Percentiles rank a stretch among this genome's conserved stretches.
Evolutionary conservation across 2,329 filamentous ascomycete genomes (phyloP).

Genomic region (Teratosphaeria zuluensis): DNA sequence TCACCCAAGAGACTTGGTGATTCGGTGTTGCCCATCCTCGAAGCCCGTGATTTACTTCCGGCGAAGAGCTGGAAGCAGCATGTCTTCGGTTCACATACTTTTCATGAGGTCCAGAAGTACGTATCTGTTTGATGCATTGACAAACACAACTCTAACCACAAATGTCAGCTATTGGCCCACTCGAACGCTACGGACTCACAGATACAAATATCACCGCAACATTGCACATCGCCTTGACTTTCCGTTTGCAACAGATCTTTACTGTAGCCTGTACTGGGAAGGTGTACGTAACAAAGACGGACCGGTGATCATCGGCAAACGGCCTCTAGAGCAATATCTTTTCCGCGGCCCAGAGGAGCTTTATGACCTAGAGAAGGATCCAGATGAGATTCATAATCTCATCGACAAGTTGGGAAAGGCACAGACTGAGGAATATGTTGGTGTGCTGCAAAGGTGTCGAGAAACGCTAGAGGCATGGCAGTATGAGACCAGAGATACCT

Average conservation of each 20-base stretch:
- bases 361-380: slow-evolving; percentile 38
- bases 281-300: slow-evolving; percentile 31
- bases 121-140: background rate
- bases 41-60: slow-evolving; percentile 8
- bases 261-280: slow-evolving; percentile 36
- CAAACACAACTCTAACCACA: background rate
- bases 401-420: slow-evolving; percentile 10
- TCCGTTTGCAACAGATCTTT: slow-evolving; percentile 39
- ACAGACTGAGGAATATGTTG: slow-evolving; percentile 21
- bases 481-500: slow-evolving; percentile 25
- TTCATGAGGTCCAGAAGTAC: slow-evolving; percentile 39
- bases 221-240: slow-evolving; percentile 42
- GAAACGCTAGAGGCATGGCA: slow-evolving; percentile 27
- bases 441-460: slow-evolving; percentile 26
- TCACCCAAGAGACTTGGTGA: slow-evolving; percentile 22
- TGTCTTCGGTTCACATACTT: slow-evolving; percentile 44
- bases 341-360: slow-evolving; percentile 37
- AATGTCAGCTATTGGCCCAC: slow-evolving; percentile 37
- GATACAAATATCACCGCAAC: slow-evolving; percentile 44
- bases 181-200: slow-evolving; percentile 33
- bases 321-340: slow-evolving; percentile 35
- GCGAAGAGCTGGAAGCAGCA: slow-evolving; percentile 24
- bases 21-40: slow-evolving; percentile 32
- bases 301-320: slow-evolving; percentile 31
- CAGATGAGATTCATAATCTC: slow-evolving; percentile 38